Conservation (phyloP, 1,284 basidiomycete genomes). For the Ceratobasidium sp. region DNA sequence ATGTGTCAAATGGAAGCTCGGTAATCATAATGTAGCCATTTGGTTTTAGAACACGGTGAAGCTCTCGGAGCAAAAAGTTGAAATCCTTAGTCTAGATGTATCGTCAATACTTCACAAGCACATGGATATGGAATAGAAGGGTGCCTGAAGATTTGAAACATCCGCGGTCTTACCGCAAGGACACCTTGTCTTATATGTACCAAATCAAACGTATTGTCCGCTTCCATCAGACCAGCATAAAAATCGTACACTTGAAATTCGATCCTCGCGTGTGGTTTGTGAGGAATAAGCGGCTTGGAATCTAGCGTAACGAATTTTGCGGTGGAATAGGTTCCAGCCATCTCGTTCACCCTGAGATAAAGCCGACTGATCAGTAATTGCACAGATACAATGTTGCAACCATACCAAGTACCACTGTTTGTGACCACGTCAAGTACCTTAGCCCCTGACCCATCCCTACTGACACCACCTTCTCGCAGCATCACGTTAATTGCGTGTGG, state of each 20-base stretch:
- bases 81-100: conserved; percentile 12
- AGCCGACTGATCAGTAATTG: too few species aligned
- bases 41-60: conserved; percentile 14
- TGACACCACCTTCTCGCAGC: background rate
- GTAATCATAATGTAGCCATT: background rate
- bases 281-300: background rate
- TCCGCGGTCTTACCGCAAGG: background rate
- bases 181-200: conserved; percentile 4
- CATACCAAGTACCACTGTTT: conserved; percentile 14
- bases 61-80: conserved; percentile 3
- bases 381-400: too few species aligned
- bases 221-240: conserved; percentile 9
- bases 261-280: background rate
- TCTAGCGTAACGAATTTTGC: conserved; percentile 6
- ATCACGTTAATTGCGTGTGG: background rate
- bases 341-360: conserved; percentile 1
- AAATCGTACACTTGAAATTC: conserved; percentile 16
- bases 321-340: conserved; percentile 4
- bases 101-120: background rate
- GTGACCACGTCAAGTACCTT: conserved; percentile 1
- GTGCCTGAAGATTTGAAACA: background rate
- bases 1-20: conserved; percentile 2
- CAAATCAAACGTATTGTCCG: conserved; percentile 11
- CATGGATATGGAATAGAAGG: too few species aligned
- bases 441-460: background rate